These are phyloP conservation scores for Pichia eremophila DNA, from an alignment of 805 yeast genomes.

Conservation along the genomic window DNA sequence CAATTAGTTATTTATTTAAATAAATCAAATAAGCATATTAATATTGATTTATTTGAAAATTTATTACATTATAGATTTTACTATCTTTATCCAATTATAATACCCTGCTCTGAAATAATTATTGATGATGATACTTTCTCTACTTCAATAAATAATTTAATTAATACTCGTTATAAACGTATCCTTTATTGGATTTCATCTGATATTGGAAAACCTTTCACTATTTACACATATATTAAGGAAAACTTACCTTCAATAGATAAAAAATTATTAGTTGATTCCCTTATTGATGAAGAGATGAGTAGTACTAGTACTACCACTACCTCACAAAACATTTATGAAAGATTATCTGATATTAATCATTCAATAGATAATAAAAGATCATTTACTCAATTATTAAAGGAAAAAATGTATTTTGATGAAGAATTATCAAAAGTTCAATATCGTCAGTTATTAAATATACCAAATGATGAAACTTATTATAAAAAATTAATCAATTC, in stretches of 20 bases:
- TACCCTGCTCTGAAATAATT: background rate
- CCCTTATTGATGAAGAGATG: no score
- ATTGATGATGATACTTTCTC: background rate
- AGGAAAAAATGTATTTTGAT: constrained; percentile 23
- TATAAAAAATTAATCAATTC: constrained; percentile 33
- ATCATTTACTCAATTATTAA: constrained; percentile 15
- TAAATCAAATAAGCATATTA: background rate
- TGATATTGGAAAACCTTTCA: background rate
- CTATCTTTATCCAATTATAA: constrained; percentile 20
- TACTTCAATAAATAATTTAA: background rate
- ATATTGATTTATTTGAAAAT: constrained; percentile 2
- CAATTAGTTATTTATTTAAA: background rate
- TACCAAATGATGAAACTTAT: constrained; percentile 11
- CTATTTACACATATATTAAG: background rate
- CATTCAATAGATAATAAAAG: constrained; percentile 1
- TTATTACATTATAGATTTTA: constrained; percentile 20
- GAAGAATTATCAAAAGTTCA: constrained; percentile 13
- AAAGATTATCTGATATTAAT: constrained; percentile 2
- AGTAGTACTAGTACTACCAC: constrained; percentile 4
- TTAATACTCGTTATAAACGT: background rate
- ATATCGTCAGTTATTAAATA: constrained; percentile 1
- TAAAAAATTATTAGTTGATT: constrained; percentile 21
- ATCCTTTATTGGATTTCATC: background rate
- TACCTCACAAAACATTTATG: constrained; percentile 28
- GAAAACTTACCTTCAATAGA: background rate